phyloP scores from a whole-genome alignment of 2,329 filamentous ascomycete genomes.

The Calonectria pseudoturangicola region DNA sequence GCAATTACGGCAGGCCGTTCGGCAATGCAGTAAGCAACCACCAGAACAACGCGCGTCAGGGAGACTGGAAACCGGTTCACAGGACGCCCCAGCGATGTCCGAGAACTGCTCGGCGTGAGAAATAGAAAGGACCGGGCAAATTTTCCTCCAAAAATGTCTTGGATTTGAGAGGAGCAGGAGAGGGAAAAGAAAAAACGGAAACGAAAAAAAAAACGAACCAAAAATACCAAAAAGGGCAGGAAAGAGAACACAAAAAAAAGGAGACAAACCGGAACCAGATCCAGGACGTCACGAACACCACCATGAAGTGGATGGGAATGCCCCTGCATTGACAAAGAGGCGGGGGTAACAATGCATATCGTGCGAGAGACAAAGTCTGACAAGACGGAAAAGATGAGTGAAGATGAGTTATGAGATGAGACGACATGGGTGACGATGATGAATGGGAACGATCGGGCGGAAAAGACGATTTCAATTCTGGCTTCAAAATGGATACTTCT shows the following conservation, averaged over 20 bases:
- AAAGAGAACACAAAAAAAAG: background rate
- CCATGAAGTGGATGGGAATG: background rate
- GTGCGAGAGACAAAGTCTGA: too few relatives aligned
- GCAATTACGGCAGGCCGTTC: slow-evolving; percentile 8
- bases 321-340: background rate
- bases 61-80: slow-evolving; percentile 43
- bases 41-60: slow-evolving; percentile 3
- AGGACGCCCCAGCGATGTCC: slow-evolving; percentile 35
- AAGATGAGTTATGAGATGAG: background rate
- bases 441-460: background rate
- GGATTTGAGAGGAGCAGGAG: background rate
- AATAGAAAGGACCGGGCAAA: slow-evolving; percentile 3
- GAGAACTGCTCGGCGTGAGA: slow-evolving; percentile 13
- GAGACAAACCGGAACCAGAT: background rate
- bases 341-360: background rate
- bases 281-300: slow-evolving; percentile 10
- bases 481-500: background rate
- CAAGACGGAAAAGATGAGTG: background rate
- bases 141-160: background rate
- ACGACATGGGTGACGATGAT: background rate
- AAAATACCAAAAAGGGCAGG: background rate
- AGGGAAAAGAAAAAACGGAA: background rate
- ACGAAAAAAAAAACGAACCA: background rate
- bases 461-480: slow-evolving; percentile 10
- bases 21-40: slow-evolving; percentile 2